Base-by-base conservation (phyloP, 2,329 filamentous ascomycete genomes). In the Cordyceps farinosa region DNA sequence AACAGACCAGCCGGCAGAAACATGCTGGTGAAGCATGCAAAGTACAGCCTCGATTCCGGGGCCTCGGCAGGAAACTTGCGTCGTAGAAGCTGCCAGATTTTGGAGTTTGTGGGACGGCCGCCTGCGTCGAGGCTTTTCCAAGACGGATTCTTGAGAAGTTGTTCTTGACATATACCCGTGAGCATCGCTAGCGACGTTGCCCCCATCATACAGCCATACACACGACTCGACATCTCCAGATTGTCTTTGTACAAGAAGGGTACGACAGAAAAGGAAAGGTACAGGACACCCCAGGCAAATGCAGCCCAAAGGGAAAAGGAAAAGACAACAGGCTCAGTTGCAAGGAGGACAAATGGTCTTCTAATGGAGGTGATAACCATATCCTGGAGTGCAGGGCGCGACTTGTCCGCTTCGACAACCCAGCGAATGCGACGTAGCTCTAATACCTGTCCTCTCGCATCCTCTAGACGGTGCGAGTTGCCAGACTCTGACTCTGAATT, bases 291-390 rank as follows among this genome's bases (percentile, higher is more conserved):
- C 93, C 93, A 97, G 27, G 88, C 88, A 74, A 97, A 97, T 0
- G 91, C 84, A 1, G 92, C 89, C 93, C 93, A 97, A 0, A 96
- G 80, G 0, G 89, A 92, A 78, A 97, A 97, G 78, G 86, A 92
- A 75, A 92, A 92, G 15, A 93, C 89, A 10, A 92, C 87, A 0
- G 90, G 88, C 68, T 93, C 90, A 0, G 90, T 92, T 67, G 88
- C 77, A 17, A 93, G 84, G 1, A 93, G 82, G 69, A 88, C 86
- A 73, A 97, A 96, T 0, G 92, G 92, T 0, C 92, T 84, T 66
- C 86, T 87, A 7, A 94, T 76, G 0, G 91, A 95, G 13, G 91
- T 85, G 6, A 80, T 79, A 59, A 97, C 87, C 84, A 93, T 90
- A 64, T 83, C 85, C 22, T 71, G 69, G 11, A 97, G 73, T 0